Base-by-base conservation (phyloP, 2,329 filamentous ascomycete species). In the Zopfia rhizophila region DNA sequence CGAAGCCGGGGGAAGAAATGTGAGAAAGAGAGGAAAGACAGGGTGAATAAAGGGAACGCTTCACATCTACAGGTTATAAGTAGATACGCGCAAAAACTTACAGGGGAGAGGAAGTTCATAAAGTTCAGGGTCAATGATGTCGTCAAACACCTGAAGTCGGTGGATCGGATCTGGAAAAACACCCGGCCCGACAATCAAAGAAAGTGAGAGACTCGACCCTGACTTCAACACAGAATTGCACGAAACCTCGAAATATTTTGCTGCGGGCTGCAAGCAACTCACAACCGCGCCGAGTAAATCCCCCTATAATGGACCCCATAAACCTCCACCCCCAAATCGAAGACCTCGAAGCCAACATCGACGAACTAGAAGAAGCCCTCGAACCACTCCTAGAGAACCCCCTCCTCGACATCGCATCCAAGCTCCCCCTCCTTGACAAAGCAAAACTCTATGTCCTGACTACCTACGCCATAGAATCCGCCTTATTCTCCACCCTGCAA, bases 371-470 rank as follows among this genome's bases (percentile, higher is more conserved):
- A 66, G 82, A 86, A 24, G 79, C 83, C 3, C 79, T 97, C 19
- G 75, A 83, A 53, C 91, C 93, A n/a, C 76, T 97, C 5, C 75
- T 96, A 18, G 77, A 79, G 24, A 80, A 80, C 37, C 72, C 82
- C 1, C 75, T 97, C 30, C 78, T 84, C 38, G 83, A 87, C 28
- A 82, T 84, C 45, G 85, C 90, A 4, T 86, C 85, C 43, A 91
- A 91, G 66, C 80, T 97, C 6, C 92, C 93, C 2, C 80, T 97
- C n/a, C 81, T 99, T 50, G 93, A 97, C 77, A 92, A 91, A 75
- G 91, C 94, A 6, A 97, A 97, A 75, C 85, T 97, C 48, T 91
- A 95, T 68, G 87, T 94, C n/a, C 79, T 96, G 14, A 81, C 87
- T 38, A 88, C 91, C 13, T 99, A 97, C 70, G 83, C 92, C 0